These are phyloP conservation scores for Hypoxylon sp. DNA, from an alignment of 2,329 filamentous ascomycete species.

Conservation along the genomic window DNA sequence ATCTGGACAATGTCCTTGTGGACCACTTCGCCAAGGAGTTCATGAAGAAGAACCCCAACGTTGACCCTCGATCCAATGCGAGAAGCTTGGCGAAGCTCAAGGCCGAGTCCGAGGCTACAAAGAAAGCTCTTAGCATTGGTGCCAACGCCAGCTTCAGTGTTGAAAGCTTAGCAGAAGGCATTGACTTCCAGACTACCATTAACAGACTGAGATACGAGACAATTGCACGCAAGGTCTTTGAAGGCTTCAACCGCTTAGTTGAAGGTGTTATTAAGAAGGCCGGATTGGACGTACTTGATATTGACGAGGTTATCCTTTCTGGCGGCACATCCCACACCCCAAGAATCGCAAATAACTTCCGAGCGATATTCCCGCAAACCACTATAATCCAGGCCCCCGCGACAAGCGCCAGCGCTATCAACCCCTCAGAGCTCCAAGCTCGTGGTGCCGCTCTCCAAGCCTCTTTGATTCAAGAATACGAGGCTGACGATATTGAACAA, in stretches of 20 bases:
- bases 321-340: constrained; percentile 95
- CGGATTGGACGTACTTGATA: constrained; percentile 89
- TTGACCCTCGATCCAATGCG: constrained; percentile 86
- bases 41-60: constrained; percentile 90
- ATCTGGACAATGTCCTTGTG: constrained; percentile 91
- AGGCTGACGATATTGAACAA: constrained; percentile 93
- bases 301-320: constrained; percentile 94
- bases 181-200: constrained; percentile 92
- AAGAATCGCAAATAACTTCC: constrained; percentile 87
- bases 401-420: constrained; percentile 83
- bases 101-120: constrained; percentile 89
- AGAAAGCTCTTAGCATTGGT: constrained; percentile 91
- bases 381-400: constrained; percentile 87
- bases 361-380: constrained; percentile 82
- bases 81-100: constrained; percentile 92
- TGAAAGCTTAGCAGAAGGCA: constrained; percentile 88
- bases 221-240: constrained; percentile 86
- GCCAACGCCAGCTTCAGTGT: constrained; percentile 92
- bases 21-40: constrained; percentile 99
- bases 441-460: constrained; percentile 96
- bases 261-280: constrained; percentile 92
- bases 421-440: constrained; percentile 91
- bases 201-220: constrained; percentile 96
- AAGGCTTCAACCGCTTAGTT: constrained; percentile 88
- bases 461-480: constrained; percentile 93